Evolutionary conservation across 2,329 filamentous ascomycete genomes (phyloP).

Genomic region (Emmonsiellopsis sp.): DNA sequence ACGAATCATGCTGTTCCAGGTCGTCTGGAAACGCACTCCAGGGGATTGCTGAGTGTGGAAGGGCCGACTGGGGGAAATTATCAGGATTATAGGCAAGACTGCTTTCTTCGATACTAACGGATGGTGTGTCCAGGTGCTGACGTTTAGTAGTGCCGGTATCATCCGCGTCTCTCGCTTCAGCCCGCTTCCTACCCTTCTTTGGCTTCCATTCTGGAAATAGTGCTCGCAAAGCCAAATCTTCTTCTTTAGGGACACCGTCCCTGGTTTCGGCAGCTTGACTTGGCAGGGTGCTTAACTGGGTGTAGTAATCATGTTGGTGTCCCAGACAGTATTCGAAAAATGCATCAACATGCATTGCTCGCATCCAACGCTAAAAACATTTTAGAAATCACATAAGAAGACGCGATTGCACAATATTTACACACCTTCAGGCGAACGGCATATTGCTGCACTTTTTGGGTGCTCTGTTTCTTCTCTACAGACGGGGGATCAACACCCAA

Average conservation of each 20-base stretch:
- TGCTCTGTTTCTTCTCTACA: slow-evolving; percentile 72
- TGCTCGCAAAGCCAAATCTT: slow-evolving; percentile 79
- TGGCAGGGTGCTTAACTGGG: slow-evolving; percentile 59
- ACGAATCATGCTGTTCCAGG: slow-evolving; percentile 37
- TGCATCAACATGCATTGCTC: slow-evolving; percentile 87
- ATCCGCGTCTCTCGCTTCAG: slow-evolving; percentile 53
- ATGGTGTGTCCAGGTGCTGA: slow-evolving; percentile 50
- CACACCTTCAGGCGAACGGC: slow-evolving; percentile 79
- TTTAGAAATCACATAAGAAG: background rate
- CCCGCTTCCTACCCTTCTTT: slow-evolving; percentile 52
- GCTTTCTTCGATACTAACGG: slow-evolving; percentile 36
- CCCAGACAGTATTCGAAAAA: slow-evolving; percentile 86
- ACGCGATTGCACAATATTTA: background rate
- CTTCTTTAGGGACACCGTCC: slow-evolving; percentile 75
- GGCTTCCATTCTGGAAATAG: slow-evolving; percentile 66
- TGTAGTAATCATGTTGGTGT: slow-evolving; percentile 71
- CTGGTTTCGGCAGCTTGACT: slow-evolving; percentile 56
- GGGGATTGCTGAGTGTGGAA: slow-evolving; percentile 29
- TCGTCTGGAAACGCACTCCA: slow-evolving; percentile 48
- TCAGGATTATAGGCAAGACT: slow-evolving; percentile 20
- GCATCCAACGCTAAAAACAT: slow-evolving; percentile 74
- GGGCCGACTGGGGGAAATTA: background rate
- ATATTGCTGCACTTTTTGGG: slow-evolving; percentile 92
- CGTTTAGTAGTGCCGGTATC: slow-evolving; percentile 49
- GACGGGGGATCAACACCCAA: slow-evolving; percentile 84